A percentile compares a stretch with the other conserved stretches of the same genome.
phyloP scores from a whole-genome alignment of 2,329 filamentous ascomycete genomes.

The Neopestalotiopsis clavispora region DNA sequence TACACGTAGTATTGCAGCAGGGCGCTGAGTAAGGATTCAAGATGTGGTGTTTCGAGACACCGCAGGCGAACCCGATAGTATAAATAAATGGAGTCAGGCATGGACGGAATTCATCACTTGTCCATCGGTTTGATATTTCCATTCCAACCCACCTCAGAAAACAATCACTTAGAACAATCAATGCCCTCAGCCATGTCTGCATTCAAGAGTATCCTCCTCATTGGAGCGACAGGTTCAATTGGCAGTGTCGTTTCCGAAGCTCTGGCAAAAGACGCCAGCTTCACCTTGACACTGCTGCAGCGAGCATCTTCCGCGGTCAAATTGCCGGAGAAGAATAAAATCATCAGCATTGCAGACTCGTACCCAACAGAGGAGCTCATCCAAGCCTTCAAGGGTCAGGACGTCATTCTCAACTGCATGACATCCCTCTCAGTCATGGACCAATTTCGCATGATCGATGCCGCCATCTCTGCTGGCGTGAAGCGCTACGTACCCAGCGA shows the following conservation, averaged over 20 bases:
- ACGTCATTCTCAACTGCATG: conserved; percentile 49
- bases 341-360: conserved; percentile 32
- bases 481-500: conserved; percentile 61
- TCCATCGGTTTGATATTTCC: too few relatives aligned
- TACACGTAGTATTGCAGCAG: too few relatives aligned
- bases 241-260: conserved; percentile 33
- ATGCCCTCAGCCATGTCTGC: conserved; percentile 17
- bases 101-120: too few relatives aligned
- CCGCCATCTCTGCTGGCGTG: conserved; percentile 58
- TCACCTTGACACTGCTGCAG: conserved; percentile 33
- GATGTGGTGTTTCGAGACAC: too few relatives aligned
- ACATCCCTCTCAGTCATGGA: conserved; percentile 35
- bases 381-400: conserved; percentile 30
- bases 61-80: too few relatives aligned
- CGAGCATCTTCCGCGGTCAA: conserved; percentile 32
- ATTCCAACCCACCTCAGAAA: too few relatives aligned
- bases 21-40: too few relatives aligned
- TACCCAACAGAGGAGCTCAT: conserved; percentile 31
- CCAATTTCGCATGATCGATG: conserved; percentile 58
- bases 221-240: conserved; percentile 37
- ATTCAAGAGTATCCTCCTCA: conserved; percentile 35
- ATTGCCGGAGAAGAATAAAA: conserved; percentile 23
- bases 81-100: too few relatives aligned
- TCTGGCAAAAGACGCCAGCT: conserved; percentile 31
- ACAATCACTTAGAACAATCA: too few relatives aligned